Evolutionary conservation across 2,329 filamentous ascomycete genomes (phyloP), one percentile per base, ranked within the genome.

Genomic region (Aureobasidium sp.): DNA sequence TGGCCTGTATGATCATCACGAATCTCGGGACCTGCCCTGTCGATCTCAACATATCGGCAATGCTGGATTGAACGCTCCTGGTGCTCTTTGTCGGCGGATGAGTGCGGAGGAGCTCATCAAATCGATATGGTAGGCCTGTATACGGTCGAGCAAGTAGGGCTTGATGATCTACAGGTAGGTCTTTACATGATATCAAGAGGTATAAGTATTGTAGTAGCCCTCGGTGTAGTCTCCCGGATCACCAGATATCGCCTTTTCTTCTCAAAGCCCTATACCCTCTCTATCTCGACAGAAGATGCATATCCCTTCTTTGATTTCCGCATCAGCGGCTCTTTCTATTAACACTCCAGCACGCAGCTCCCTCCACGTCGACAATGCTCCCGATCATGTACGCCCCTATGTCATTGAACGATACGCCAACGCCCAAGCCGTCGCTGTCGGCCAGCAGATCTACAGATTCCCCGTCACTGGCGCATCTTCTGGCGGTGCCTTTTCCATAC

Each of bases 381-480:
- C 74, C 5, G 66, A 70, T 3, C 66, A 68, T 36, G 68, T 71
- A 3, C 73, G 71, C 7, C 72, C 74, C 2, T 76, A 76, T 56
- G 67, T 75, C 42, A 68, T 76, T 36, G 72, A 69, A 47, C 69
- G 74, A 59, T 72, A 73, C 61, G 66, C 70, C 12, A 67, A 69
- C 11, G 70, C 71, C 20, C 70, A 73, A 31, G 70, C 73, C 11
- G 70, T 73, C n/a, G 67, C 67, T n/a, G 63, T 77, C 27, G 72
- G 72, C 12, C 65, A 67, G 11, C 76, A 77, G 63, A 61, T 75
- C 42, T 77, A 76, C 66, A 74, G 75, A 7, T 77, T 78, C 67
- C 71, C 73, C 3, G 77, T 79, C 2, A 79, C 78, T 0, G 76
- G 77, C 3, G 73, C 74, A 34, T 78, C 77, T 1, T 79, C 77